Percentiles rank a stretch among this genome's conserved stretches.
Conservation (phyloP, 148 eudicot genomes). For the Rhododendron ovatum region DNA sequence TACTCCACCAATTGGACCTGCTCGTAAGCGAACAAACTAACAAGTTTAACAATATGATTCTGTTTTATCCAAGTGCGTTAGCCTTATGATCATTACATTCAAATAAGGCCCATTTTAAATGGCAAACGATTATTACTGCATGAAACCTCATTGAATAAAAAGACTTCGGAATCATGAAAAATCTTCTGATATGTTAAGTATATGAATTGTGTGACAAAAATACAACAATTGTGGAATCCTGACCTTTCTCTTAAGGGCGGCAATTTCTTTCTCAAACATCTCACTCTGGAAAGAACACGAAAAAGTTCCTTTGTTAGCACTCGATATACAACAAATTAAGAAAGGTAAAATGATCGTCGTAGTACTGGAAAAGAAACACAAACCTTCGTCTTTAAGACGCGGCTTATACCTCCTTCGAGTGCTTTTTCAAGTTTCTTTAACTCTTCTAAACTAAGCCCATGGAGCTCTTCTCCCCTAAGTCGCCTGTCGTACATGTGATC, state of each 20-base stretch:
- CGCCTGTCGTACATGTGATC: slow-evolving; percentile 16
- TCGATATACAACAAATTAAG: background rate
- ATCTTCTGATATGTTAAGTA: background rate
- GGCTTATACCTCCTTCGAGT: slow-evolving; percentile 26
- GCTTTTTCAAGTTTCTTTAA: slow-evolving; percentile 31
- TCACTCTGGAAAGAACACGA: slow-evolving; percentile 23
- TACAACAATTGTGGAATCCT: background rate
- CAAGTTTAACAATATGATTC: background rate
- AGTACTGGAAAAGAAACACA: background rate
- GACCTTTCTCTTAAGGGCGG: slow-evolving; percentile 30
- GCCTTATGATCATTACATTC: background rate
- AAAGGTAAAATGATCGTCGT: background rate
- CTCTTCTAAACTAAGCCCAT: slow-evolving; percentile 32
- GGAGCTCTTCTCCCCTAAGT: slow-evolving; percentile 42
- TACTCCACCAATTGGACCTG: background rate
- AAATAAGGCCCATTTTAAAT: background rate
- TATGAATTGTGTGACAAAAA: background rate
- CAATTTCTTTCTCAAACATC: slow-evolving; percentile 22
- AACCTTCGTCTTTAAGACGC: slow-evolving; percentile 35
- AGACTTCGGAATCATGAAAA: background rate
- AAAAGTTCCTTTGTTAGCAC: background rate
- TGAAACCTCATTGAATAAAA: background rate
- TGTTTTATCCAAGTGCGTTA: background rate
- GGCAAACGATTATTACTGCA: background rate
- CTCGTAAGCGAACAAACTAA: background rate